Evolutionary conservation across 2,329 filamentous ascomycete species (phyloP).

Genomic region (Botryotinia calthae): DNA sequence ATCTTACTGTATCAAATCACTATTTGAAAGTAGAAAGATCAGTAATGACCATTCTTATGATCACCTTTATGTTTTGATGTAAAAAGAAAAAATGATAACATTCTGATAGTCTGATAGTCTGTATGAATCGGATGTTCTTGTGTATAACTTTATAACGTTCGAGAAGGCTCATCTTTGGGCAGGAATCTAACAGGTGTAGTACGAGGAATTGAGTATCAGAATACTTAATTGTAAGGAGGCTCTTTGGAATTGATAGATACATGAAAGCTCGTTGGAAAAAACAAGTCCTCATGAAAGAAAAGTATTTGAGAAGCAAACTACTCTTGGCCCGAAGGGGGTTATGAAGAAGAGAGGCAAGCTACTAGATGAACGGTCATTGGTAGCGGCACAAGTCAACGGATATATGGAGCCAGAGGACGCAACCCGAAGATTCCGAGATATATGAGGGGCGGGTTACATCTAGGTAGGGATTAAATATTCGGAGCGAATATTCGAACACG

Average conservation of each 20-base stretch:
- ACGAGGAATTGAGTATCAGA: too few relatives aligned
- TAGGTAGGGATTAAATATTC: neutral
- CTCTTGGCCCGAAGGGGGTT: neutral
- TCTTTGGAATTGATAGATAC: too few relatives aligned
- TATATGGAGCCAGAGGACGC: neutral
- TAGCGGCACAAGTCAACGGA: rapidly evolving
- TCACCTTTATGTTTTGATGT: neutral
- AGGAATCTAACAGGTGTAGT: too few relatives aligned
- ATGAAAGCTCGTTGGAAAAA: too few relatives aligned
- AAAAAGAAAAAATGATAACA: neutral
- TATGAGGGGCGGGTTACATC: neutral
- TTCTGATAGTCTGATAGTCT: neutral
- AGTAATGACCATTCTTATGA: rapidly evolving
- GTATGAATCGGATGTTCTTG: neutral
- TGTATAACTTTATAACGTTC: too few relatives aligned
- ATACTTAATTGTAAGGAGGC: too few relatives aligned
- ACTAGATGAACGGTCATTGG: neutral
- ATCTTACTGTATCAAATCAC: neutral
- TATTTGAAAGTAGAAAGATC: neutral
- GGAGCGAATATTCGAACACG: neutral
- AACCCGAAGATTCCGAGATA: neutral
- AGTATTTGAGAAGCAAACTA: neutral
- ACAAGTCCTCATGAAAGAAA: too few relatives aligned
- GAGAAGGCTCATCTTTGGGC: too few relatives aligned
- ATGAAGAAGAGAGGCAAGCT: neutral